Percentiles rank a stretch among this genome's conserved stretches.
Evolutionary conservation across 192 early-diverging fungal genomes (phyloP).

Genomic region (Hyaloraphidium curvatum): DNA sequence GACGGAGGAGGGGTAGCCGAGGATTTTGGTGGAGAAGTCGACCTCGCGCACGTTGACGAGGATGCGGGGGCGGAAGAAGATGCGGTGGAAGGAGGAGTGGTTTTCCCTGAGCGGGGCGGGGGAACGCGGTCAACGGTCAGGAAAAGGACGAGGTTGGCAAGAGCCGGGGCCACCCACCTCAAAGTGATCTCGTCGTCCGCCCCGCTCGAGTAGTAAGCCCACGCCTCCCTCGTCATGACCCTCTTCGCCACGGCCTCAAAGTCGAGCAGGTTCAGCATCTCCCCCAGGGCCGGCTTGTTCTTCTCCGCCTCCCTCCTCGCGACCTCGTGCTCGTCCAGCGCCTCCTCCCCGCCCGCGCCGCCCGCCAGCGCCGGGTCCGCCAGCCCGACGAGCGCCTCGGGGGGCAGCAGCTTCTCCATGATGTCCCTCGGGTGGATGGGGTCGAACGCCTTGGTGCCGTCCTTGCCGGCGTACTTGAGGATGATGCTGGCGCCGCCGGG

Average conservation of each 20-base stretch:
- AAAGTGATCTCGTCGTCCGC: constrained; percentile 64
- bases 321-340: constrained; percentile 19
- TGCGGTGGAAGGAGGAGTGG: constrained; percentile 49
- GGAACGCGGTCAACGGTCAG: background rate
- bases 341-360: constrained; percentile 6
- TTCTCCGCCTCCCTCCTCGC: constrained; percentile 9
- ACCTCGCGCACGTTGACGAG: constrained; percentile 26
- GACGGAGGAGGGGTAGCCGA: constrained; percentile 12
- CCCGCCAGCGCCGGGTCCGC: constrained; percentile 23
- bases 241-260: constrained; percentile 43
- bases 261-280: constrained; percentile 49
- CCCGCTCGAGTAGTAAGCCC: constrained; percentile 69
- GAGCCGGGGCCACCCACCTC: constrained; percentile 7
- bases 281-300: constrained; percentile 25
- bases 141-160: background rate
- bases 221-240: constrained; percentile 39
- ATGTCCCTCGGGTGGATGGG: constrained; percentile 47
- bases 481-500: constrained; percentile 25
- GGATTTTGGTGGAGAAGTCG: constrained; percentile 16
- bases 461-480: constrained; percentile 26
- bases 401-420: constrained; percentile 25
- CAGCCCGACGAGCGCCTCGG: constrained; percentile 28
- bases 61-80: constrained; percentile 38
- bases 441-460: constrained; percentile 44
- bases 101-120: constrained; percentile 29